Conservation (phyloP, 495 filamentous ascomycete genomes). For the Lepidopterella palustris region DNA sequence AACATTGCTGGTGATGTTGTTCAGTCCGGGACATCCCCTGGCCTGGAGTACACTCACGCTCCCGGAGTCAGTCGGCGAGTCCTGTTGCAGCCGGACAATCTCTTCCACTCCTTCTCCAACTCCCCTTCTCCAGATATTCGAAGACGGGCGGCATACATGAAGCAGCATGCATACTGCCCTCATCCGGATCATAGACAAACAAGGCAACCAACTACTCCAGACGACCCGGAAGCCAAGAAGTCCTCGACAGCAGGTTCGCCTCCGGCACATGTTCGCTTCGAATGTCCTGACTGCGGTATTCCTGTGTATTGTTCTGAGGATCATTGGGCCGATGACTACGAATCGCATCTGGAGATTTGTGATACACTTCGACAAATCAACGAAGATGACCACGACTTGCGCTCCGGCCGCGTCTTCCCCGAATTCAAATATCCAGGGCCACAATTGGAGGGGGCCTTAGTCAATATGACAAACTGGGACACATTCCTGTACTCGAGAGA, state of each 20-base stretch:
- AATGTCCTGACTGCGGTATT: conserved; percentile 94
- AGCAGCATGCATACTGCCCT: conserved; percentile 83
- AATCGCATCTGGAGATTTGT: conserved; percentile 83
- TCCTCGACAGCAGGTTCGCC: conserved; percentile 45
- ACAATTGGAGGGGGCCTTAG: conserved; percentile 82
- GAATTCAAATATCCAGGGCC: conserved; percentile 86
- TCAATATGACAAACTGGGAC: conserved; percentile 99
- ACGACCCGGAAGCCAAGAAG: conserved; percentile 56
- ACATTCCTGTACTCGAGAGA: conserved; percentile 86
- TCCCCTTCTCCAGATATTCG: conserved; percentile 83
- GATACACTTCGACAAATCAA: conserved; percentile 88
- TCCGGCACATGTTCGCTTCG: conserved; percentile 77
- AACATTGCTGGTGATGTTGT: background rate
- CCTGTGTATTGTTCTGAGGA: conserved; percentile 88
- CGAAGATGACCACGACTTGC: conserved; percentile 94
- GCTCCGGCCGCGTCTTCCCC: conserved; percentile 81
- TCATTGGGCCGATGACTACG: conserved; percentile 93
- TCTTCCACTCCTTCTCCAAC: conserved; percentile 85
- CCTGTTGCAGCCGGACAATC: conserved; percentile 68
- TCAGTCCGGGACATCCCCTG: conserved; percentile 10
- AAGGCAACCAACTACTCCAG: conserved; percentile 50
- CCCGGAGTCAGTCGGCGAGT: conserved; percentile 17
- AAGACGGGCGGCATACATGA: conserved; percentile 77
- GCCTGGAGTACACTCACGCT: conserved; percentile 16
- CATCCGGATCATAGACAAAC: conserved; percentile 76